Conservation (phyloP, 345 rosid species). For the Jatropha curcas region DNA sequence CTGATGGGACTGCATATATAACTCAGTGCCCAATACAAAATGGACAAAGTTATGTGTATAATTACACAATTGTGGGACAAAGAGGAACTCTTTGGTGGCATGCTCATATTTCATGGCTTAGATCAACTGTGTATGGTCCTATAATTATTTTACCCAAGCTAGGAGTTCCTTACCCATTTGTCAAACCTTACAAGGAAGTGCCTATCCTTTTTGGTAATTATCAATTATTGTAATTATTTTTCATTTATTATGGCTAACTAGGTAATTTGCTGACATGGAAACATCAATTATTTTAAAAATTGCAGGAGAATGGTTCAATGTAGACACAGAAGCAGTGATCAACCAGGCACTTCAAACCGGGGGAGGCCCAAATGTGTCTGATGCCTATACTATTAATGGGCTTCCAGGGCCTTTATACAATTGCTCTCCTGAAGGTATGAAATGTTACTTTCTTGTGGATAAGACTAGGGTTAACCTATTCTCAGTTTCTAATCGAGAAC, state of each 20-base stretch:
- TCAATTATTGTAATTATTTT: neutral
- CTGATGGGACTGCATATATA: constrained; percentile 19
- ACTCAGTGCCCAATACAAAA: constrained; percentile 22
- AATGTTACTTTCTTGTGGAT: too few species aligned
- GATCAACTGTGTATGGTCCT: constrained; percentile 16
- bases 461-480: too few species aligned
- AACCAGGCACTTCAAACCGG: constrained; percentile 21
- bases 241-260: too few species aligned
- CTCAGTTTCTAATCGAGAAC: too few species aligned
- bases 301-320: constrained; percentile 25
- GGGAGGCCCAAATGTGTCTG: constrained; percentile 24
- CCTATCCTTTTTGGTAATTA: constrained; percentile 16
- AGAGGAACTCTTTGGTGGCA: constrained; percentile 28
- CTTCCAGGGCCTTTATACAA: constrained; percentile 20
- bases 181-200: constrained; percentile 22
- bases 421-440: constrained; percentile 14
- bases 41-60: constrained; percentile 23
- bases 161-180: constrained; percentile 15
- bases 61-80: constrained; percentile 20
- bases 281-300: neutral
- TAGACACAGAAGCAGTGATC: constrained; percentile 15
- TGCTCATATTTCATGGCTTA: constrained; percentile 22
- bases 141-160: constrained; percentile 17
- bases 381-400: constrained; percentile 20
- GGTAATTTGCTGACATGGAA: constrained; percentile 1